These are phyloP conservation scores for Fraxinus xanthoxyloides DNA, from an alignment of 305 asterid genomes.

Conservation along the genomic window DNA sequence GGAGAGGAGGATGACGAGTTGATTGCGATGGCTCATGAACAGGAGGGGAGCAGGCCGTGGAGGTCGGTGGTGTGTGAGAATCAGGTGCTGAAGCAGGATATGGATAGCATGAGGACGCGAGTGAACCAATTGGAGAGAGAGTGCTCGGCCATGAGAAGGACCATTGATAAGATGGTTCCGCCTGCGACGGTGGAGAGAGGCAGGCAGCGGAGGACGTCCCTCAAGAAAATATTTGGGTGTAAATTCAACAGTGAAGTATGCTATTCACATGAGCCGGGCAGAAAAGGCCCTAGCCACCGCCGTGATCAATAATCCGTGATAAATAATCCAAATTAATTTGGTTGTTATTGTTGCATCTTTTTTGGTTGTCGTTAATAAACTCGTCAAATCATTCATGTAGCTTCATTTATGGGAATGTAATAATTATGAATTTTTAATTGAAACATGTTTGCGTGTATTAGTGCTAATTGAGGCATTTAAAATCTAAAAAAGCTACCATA, in stretches of 20 bases:
- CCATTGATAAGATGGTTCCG: conserved; percentile 47
- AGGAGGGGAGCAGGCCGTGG: conserved; percentile 53
- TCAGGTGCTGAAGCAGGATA: conserved; percentile 72
- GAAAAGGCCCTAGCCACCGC: conserved; percentile 53
- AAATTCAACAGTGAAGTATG: conserved; percentile 94
- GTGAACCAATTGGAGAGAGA: conserved; percentile 85
- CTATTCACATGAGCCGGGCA: conserved; percentile 75
- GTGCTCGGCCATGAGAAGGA: conserved; percentile 75
- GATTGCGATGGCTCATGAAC: conserved; percentile 19
- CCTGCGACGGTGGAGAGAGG: conserved; percentile 40
- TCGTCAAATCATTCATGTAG: background rate
- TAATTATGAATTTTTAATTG: background rate
- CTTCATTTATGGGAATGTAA: background rate
- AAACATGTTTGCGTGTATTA: background rate
- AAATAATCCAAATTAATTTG: background rate
- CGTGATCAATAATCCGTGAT: conserved; percentile 3
- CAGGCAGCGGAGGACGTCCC: conserved; percentile 46
- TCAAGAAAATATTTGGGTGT: conserved; percentile 57
- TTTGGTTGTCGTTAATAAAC: background rate
- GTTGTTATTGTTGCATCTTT: background rate
- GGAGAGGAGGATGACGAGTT: conserved; percentile 24
- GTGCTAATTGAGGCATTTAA: background rate
- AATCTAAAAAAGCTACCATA: background rate
- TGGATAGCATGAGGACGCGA: conserved; percentile 86
- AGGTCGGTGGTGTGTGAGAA: conserved; percentile 74